Evolutionary conservation across 768 basidiomycete genomes (phyloP).

Genomic region (Boletus rubropictus): DNA sequence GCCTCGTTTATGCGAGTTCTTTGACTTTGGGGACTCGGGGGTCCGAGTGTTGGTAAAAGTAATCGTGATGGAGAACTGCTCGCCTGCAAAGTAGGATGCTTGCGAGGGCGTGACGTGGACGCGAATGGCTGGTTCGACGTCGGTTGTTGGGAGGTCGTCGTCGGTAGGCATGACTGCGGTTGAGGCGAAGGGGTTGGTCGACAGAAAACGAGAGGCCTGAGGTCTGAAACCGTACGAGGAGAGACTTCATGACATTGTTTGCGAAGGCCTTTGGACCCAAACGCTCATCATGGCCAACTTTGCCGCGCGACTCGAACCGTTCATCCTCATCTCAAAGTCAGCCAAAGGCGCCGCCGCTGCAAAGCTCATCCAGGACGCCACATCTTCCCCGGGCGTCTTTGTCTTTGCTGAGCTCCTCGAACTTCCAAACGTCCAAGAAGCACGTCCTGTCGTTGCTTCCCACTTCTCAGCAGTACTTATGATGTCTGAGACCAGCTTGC

Average conservation of each 20-base stretch:
- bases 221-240: not conserved
- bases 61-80: slow-evolving; percentile 77
- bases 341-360: slow-evolving; percentile 90
- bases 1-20: slow-evolving; percentile 54
- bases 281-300: slow-evolving; percentile 41
- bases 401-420: slow-evolving; percentile 89
- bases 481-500: slow-evolving; percentile 48
- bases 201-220: not conserved
- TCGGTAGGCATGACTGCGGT: slow-evolving; percentile 14
- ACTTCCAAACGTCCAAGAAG: slow-evolving; percentile 79
- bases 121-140: slow-evolving; percentile 48
- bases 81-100: slow-evolving; percentile 91
- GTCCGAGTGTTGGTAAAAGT: slow-evolving; percentile 81
- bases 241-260: not conserved
- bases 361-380: slow-evolving; percentile 81
- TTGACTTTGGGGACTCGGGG: slow-evolving; percentile 35
- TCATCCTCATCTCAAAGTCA: slow-evolving; percentile 85
- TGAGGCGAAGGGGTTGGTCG: not conserved
- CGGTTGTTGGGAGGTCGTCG: slow-evolving; percentile 12
- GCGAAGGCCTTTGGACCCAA: slow-evolving; percentile 6
- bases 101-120: slow-evolving; percentile 74
- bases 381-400: slow-evolving; percentile 84
- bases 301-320: slow-evolving; percentile 76
- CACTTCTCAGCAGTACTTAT: not conserved
- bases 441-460: slow-evolving; percentile 28